Base-by-base conservation (phyloP, 2,329 filamentous ascomycete genomes). In the Trichoderma sp. region DNA sequence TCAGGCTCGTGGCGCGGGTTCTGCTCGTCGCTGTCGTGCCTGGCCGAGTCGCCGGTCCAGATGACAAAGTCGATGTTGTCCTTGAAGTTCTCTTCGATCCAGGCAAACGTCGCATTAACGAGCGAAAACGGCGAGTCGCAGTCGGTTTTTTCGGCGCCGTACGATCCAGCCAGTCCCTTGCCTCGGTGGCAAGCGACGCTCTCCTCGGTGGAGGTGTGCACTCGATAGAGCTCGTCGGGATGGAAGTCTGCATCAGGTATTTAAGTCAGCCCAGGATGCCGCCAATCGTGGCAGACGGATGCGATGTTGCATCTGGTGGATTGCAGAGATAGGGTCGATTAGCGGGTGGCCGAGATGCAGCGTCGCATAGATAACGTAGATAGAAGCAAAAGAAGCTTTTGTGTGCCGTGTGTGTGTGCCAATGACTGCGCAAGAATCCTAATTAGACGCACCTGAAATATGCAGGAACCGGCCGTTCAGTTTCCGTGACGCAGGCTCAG, bases 21-120 rank as follows among this genome's bases (percentile, higher is more conserved):
- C 59, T 86, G 80, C 77, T 95, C 91, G 77, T 97, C 94, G 78
- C 91, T 95, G 79, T 97, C 94, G 79, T 97, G 94, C 72, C 94
- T 88, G 24, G 92, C 93, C 37, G 91, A 95, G 79, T 97, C 94
- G 72, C 94, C 94, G 1, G 94, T 97, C 94, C 94, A 97, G 59
- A 97, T 83, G 60, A 97, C 90, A 77, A 97, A 97, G 78, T 97
- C 94, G 72, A 97, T 86, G 4, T 89, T 81, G 76, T 94, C 91
- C 76, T 87, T 90, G 69, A 97, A 76, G 75, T 97, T 90, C 54
- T 89, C 86, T 55, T 88, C 84, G 63, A 99, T 91, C 95, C 95
- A 99, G 75, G 90, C 86, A 76, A 98, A 93, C 0, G 95, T 98
- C 74, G 92, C 91, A 78, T 98, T 92, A 70, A 97, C 83, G 21